These are phyloP conservation scores for Wickerhamomyces silvicola DNA, from an alignment of 805 yeast species.

Conservation along the genomic window DNA sequence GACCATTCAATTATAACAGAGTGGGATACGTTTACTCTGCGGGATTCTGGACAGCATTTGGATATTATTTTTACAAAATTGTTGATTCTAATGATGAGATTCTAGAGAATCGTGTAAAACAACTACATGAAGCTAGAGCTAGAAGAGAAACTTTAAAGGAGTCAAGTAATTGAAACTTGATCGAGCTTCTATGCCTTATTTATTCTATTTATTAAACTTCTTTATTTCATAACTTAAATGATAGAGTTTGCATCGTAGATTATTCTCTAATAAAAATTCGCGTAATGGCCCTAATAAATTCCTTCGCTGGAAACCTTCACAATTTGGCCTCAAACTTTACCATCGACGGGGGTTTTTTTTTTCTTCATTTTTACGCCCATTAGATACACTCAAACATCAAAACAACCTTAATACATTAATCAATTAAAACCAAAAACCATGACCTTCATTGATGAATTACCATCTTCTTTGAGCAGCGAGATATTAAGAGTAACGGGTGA, in stretches of 20 bases:
- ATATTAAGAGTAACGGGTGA: conserved; percentile 7
- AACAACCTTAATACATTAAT: no score
- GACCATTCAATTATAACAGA: conserved; percentile 31
- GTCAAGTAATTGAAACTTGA: background rate
- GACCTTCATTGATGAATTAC: background rate
- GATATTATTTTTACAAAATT: conserved; percentile 32
- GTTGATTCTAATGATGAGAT: conserved; percentile 33
- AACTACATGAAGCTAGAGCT: conserved; percentile 32
- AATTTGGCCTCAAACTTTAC: no score
- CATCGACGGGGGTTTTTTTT: no score
- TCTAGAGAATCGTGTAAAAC: conserved; percentile 30
- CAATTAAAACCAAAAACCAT: no score
- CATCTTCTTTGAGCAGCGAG: background rate
- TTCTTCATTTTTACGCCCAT: no score
- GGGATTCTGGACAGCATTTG: conserved; percentile 37
- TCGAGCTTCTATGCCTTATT: no score
- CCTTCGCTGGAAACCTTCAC: no score
- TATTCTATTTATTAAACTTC: background rate
- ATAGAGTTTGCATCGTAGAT: no score
- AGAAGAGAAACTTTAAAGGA: conserved; percentile 11
- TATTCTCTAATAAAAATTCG: no score
- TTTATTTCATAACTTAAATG: no score
- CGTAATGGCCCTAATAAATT: no score
- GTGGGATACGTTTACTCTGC: conserved; percentile 37
- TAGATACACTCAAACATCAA: no score